Conservation (phyloP, 306 rosid genomes). For the Herpetospermum pedunculosum region DNA sequence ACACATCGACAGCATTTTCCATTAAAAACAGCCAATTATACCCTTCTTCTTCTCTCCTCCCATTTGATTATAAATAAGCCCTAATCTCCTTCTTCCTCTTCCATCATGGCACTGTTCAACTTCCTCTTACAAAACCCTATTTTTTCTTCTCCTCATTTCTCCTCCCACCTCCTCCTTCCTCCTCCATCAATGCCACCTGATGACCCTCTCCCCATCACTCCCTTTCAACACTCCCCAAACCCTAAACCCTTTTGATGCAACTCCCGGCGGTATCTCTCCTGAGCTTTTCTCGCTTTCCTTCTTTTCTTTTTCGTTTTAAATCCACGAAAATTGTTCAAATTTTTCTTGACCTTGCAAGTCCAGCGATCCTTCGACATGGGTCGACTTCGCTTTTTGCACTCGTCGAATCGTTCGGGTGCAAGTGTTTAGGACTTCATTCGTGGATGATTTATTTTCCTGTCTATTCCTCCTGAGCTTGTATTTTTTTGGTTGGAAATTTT, state of each 20-base stretch:
- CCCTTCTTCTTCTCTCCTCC: neutral
- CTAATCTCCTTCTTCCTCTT: neutral
- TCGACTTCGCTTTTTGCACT: neutral
- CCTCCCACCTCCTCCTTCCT: neutral
- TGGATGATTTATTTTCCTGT: neutral
- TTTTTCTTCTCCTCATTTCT: neutral
- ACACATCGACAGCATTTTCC: conserved; percentile 50
- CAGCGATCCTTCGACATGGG: neutral
- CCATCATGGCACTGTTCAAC: conserved; percentile 7
- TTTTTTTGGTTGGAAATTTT: neutral
- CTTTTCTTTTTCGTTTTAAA: neutral
- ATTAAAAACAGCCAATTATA: conserved; percentile 37
- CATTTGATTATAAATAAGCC: conserved; percentile 1
- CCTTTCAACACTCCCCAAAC: neutral
- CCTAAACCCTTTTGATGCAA: neutral
- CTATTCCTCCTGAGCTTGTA: conserved; percentile 27
- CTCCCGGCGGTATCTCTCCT: conserved; percentile 76
- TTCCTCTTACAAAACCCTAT: neutral
- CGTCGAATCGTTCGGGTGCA: neutral
- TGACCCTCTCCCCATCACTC: neutral
- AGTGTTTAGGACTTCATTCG: neutral
- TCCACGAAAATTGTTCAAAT: conserved; percentile 32
- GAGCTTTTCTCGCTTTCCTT: conserved; percentile 50
- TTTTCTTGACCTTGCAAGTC: conserved; percentile 99
- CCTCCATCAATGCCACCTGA: conserved; percentile 1